phyloP scores from a whole-genome alignment of 2,329 filamentous ascomycete species.

The Exophiala calicioides region DNA sequence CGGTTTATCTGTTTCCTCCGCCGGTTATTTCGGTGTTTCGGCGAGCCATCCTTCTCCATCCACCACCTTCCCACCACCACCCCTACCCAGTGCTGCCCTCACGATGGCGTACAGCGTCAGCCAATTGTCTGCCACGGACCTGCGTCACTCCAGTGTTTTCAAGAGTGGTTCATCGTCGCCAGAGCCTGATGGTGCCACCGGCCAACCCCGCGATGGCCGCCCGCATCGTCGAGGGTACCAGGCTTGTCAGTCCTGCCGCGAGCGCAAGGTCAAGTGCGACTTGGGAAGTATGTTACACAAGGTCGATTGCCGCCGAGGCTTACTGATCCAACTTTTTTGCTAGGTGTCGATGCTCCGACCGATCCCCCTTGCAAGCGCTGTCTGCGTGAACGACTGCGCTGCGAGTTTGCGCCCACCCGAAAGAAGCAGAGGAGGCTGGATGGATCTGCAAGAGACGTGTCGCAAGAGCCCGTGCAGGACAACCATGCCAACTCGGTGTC shows the following conservation, averaged over 20 bases:
- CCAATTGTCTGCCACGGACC: slow-evolving; percentile 13
- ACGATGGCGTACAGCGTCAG: slow-evolving; percentile 21
- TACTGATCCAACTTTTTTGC: slow-evolving; percentile 23
- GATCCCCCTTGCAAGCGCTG: slow-evolving; percentile 93
- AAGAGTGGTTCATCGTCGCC: slow-evolving; percentile 32
- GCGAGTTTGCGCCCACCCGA: slow-evolving; percentile 92
- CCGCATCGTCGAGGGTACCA: slow-evolving; percentile 50
- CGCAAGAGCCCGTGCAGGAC: slow-evolving; percentile 5
- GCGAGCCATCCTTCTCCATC: slow-evolving; percentile 1
- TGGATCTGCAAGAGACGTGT: slow-evolving; percentile 22
- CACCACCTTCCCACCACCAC: slow-evolving; percentile 4
- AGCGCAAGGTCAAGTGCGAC: slow-evolving; percentile 53
- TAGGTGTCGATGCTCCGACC: slow-evolving; percentile 82
- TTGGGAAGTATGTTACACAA: slow-evolving; percentile 43
- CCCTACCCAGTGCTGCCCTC: slow-evolving; percentile 7
- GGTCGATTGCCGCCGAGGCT: slow-evolving; percentile 6
- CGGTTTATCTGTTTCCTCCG: neutral
- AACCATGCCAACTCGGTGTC: slow-evolving; percentile 6
- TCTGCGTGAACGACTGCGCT: slow-evolving; percentile 91
- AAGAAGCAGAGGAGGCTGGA: slow-evolving; percentile 74
- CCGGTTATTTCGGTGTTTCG: slow-evolving; percentile 25
- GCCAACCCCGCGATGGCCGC: slow-evolving; percentile 12
- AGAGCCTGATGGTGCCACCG: slow-evolving; percentile 39
- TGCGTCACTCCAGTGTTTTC: slow-evolving; percentile 9
- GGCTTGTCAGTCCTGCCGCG: slow-evolving; percentile 51